Evolutionary conservation across 1,139 yeast genomes (phyloP), one percentile per base, ranked within the genome.

Genomic region (Diutina sp.): DNA sequence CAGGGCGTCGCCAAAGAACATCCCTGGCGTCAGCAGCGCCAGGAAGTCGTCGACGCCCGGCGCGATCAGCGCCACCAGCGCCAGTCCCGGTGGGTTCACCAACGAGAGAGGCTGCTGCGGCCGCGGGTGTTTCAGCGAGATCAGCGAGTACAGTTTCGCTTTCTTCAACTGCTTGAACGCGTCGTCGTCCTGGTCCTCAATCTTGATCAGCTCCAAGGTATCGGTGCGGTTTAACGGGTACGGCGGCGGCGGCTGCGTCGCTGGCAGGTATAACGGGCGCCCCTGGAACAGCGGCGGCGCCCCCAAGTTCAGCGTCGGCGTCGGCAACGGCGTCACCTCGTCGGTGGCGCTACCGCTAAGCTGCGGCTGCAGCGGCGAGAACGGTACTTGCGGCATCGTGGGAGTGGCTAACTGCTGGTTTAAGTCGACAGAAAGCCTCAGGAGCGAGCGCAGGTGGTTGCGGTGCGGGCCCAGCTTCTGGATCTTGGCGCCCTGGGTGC

Each of bases 151-250:
- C 12, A 75, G 70, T 60, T 72, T 73, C 5, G 77, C 78, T 61
- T 74, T 69, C 54, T 69, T 69, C 57, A 76, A 63, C 60, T 74
- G 77, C 58, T 72, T 72, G 58, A 74, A 69, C 2, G 80, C 79
- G 62, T 76, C 79, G 61, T 74, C 76, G 56, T 74, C 78, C 59
- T 73, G 77, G 57, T 71, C 74, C 58, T 74, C 78, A 56, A 72
- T 68, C 51, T 67, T 67, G 54, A 72, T 68, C 6, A 74, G 66
- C 47, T 72, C 76, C 44, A 72, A 61, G 7, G 70, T 66, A 53
- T 62, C 65, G 58, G 48, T 58, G 60, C 50, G 57, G 57, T 51
- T 54, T 56, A 58, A 56, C 55, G 57, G 45, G 57, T 58, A 61
- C 61, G 48, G 61, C 57, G 52, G 47, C 16, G 41, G 41, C n/a